Conservation (phyloP, 2,329 filamentous ascomycete species). For the Chalaropsis ovoidea region DNA sequence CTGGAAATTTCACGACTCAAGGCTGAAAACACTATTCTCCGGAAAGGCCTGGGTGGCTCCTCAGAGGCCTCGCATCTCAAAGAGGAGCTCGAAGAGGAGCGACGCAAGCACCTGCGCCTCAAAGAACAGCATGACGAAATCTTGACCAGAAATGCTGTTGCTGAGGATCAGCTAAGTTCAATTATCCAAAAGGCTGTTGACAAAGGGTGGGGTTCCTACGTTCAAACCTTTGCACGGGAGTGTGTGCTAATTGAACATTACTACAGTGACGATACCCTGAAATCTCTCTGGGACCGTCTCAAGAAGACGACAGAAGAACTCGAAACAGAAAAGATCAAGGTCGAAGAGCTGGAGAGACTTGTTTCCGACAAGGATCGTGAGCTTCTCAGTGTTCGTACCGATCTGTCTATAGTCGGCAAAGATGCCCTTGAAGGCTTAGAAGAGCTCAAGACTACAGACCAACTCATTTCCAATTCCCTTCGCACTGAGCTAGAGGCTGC, state of each 20-base stretch:
- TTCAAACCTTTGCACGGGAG: not conserved
- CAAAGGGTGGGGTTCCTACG: conserved; percentile 44
- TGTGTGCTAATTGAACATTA: conserved; percentile 12
- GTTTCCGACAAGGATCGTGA: conserved; percentile 47
- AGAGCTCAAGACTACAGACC: conserved; percentile 50
- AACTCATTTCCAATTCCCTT: conserved; percentile 49
- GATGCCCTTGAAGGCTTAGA: conserved; percentile 46
- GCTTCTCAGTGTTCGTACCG: conserved; percentile 42
- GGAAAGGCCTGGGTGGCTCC: conserved; percentile 44
- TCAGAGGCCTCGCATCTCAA: conserved; percentile 47
- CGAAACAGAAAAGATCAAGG: conserved; percentile 37
- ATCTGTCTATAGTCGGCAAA: conserved; percentile 46
- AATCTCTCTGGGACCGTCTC: conserved; percentile 34
- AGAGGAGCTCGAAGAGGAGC: conserved; percentile 47
- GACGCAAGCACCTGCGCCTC: conserved; percentile 41
- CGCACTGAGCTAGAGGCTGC: conserved; percentile 48
- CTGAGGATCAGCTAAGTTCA: conserved; percentile 48
- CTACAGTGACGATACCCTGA: conserved; percentile 28
- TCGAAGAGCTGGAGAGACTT: conserved; percentile 39
- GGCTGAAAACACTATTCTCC: conserved; percentile 51
- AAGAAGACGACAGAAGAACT: conserved; percentile 40
- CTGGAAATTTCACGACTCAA: conserved; percentile 49
- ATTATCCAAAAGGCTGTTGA: conserved; percentile 42
- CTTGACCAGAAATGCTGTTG: conserved; percentile 48
- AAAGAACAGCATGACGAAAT: conserved; percentile 47